Base-by-base conservation (phyloP, 805 yeast genomes). In the Teunomyces barrocoloradensis region DNA sequence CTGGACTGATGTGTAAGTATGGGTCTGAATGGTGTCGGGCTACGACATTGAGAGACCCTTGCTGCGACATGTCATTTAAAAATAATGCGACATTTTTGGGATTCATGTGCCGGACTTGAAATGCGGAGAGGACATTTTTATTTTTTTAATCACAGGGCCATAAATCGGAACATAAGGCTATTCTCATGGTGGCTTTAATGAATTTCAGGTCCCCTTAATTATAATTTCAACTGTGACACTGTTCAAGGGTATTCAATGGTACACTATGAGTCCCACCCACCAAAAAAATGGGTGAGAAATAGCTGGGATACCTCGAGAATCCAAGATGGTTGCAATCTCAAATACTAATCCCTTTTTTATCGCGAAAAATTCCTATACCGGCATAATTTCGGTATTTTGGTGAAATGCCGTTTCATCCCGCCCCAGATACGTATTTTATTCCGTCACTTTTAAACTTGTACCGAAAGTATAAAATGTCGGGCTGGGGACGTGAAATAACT, bases 1-100 rank as follows among this genome's bases (percentile, higher is more conserved):
- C 60, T 35, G 34, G 34, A 47, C 47, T 39, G 47, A 32, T 32
- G 30, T 6, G 45, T 42, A 39, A 49, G 15, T 10, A 7, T 28
- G 43, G 53, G 52, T 30, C 27, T 13, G 18, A 23, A 6, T 2
- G 12, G 13, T 10, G 18, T 13, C 3, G 2, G 9, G 13, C 1
- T 6, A 7, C 33, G 17, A n/a, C 13, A 30, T 32, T 32, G 10
- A 11, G 11, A n/a, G n/a, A 23, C 25, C 25, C 27, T 6, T 21
- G 5, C 25, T 7, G 27, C 27, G 27, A 25, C 27, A 25, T 25
- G 11, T 25, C 7, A 25, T 25, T 25, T 25, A 0, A 1, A 23
- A 25, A 25, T 9, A 25, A 25, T 25, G 34, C 34, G 18, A 32
- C 18, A 32, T 32, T 32, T 32, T 5, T 13, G 34, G 34, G 34